phyloP scores from a whole-genome alignment of 108 stramenopile genomes.

The Fistulifera solaris region DNA sequence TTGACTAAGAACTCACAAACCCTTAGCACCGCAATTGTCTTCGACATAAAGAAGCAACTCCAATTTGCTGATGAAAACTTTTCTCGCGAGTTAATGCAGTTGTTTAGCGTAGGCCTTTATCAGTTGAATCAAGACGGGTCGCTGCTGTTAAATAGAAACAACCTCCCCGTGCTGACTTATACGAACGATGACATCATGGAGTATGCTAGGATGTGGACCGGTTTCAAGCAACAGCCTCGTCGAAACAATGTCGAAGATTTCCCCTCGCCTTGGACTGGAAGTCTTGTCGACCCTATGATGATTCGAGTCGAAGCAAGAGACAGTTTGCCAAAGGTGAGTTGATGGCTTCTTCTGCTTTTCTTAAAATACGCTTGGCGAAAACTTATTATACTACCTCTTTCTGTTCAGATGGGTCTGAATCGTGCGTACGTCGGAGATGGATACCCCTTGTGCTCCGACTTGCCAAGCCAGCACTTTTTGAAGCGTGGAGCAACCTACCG shows the following conservation, averaged over 20 bases:
- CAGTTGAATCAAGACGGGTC: constrained; percentile 35
- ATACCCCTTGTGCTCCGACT: constrained; percentile 28
- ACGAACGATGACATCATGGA: constrained; percentile 32
- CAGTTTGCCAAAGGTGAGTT: constrained; percentile 56
- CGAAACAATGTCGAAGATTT: constrained; percentile 28
- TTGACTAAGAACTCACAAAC: no score
- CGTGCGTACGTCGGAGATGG: constrained; percentile 61
- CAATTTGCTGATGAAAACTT: constrained; percentile 55
- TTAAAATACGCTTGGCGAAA: constrained; percentile 16
- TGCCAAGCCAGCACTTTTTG: constrained; percentile 41
- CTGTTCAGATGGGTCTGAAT: constrained; percentile 20
- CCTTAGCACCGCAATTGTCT: not conserved
- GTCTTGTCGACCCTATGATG: constrained; percentile 50
- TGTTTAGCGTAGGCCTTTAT: constrained; percentile 38
- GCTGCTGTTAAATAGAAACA: constrained; percentile 4
- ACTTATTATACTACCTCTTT: not conserved
- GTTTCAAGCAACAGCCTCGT: constrained; percentile 14
- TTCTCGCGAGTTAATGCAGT: constrained; percentile 43
- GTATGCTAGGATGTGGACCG: constrained; percentile 38
- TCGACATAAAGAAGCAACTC: not conserved
- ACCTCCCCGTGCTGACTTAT: constrained; percentile 16
- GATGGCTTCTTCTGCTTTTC: constrained; percentile 15
- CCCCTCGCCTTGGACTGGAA: not conserved
- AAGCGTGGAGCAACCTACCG: constrained; percentile 35
- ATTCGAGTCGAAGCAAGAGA: constrained; percentile 36